Evolutionary conservation across 805 yeast genomes (phyloP).

Genomic region (Yamadazyma phyllophila): DNA sequence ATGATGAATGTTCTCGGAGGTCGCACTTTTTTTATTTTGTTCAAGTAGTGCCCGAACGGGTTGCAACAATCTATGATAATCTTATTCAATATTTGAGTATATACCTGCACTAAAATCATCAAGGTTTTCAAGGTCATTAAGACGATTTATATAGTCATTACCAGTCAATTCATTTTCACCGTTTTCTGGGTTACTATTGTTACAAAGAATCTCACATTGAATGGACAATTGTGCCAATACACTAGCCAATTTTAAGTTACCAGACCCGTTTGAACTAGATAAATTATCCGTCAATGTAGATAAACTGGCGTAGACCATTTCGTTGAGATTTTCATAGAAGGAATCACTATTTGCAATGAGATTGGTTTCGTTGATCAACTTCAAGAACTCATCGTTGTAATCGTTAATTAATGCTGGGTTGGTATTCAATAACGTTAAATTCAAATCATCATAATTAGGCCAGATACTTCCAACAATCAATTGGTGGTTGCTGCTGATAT

Average conservation of each 20-base stretch:
- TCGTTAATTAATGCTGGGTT: slow-evolving; percentile 42
- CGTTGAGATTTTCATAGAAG: slow-evolving; percentile 28
- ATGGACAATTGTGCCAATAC: slow-evolving; percentile 66
- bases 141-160: slow-evolving; percentile 34
- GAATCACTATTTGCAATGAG: slow-evolving; percentile 36
- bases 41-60: not conserved
- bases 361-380: slow-evolving; percentile 46
- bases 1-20: not conserved
- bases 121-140: slow-evolving; percentile 52
- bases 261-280: not conserved
- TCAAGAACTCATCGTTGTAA: slow-evolving; percentile 32
- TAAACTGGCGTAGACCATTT: slow-evolving; percentile 33
- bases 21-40: not conserved
- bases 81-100: slow-evolving; percentile 68
- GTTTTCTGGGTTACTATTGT: slow-evolving; percentile 25
- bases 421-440: slow-evolving; percentile 50
- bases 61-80: not conserved
- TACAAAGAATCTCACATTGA: slow-evolving; percentile 55
- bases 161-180: slow-evolving; percentile 26
- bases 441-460: slow-evolving; percentile 39
- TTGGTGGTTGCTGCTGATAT: slow-evolving; percentile 17
- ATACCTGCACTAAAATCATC: slow-evolving; percentile 90
- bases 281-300: slow-evolving; percentile 36
- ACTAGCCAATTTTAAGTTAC: slow-evolving; percentile 53
- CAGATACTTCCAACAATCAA: slow-evolving; percentile 26